These are phyloP conservation scores for Ustilago shanxiensis DNA, from an alignment of 1,284 basidiomycete genomes.

Conservation along the genomic window DNA sequence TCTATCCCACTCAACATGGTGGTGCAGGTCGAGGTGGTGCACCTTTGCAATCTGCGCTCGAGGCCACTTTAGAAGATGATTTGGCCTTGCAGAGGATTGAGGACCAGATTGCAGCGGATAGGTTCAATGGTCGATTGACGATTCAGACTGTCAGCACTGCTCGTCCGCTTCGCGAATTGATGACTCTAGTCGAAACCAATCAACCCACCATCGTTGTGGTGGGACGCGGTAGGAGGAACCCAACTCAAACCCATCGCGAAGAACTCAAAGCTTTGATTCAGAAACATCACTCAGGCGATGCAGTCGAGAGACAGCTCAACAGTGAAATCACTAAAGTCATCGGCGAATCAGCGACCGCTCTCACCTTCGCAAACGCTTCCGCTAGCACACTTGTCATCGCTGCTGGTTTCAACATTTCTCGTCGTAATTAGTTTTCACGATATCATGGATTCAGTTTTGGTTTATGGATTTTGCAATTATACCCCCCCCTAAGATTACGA, in stretches of 20 bases:
- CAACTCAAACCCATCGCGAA: constrained; percentile 61
- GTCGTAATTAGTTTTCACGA: neutral
- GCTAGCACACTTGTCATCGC: constrained; percentile 58
- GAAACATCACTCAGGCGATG: constrained; percentile 20
- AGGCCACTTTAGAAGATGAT: constrained; percentile 61
- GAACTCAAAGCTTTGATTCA: constrained; percentile 54
- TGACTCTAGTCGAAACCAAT: constrained; percentile 24
- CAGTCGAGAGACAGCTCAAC: constrained; percentile 50
- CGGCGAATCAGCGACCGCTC: constrained; percentile 58
- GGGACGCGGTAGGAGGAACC: constrained; percentile 57
- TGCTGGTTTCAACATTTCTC: constrained; percentile 33
- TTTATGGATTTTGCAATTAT: constrained; percentile 2
- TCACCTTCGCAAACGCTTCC: constrained; percentile 31
- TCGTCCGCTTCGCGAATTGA: constrained; percentile 40
- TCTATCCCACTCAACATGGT: constrained; percentile 52
- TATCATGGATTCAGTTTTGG: neutral
- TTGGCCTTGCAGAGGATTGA: constrained; percentile 50
- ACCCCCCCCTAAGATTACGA: too few species aligned
- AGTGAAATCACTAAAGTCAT: constrained; percentile 64
- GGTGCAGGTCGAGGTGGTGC: constrained; percentile 10
- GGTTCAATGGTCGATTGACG: constrained; percentile 27
- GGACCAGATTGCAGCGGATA: constrained; percentile 39
- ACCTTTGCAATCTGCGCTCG: constrained; percentile 37
- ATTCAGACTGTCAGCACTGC: constrained; percentile 34
- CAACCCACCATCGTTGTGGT: constrained; percentile 57